phyloP scores from a whole-genome alignment of 2,329 filamentous ascomycete species.

The Fusarium aywerte region DNA sequence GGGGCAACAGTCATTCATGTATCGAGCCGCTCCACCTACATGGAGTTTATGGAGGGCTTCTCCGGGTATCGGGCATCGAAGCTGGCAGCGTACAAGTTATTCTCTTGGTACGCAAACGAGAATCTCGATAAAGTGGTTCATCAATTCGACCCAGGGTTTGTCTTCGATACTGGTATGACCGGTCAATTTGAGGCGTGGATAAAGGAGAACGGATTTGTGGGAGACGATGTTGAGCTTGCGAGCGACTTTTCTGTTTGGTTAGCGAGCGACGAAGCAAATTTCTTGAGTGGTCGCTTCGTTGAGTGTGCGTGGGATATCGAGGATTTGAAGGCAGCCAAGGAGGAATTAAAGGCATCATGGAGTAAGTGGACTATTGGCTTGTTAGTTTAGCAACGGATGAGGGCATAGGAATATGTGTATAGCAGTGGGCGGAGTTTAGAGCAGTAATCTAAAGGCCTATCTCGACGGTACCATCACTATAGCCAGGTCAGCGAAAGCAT shows the following conservation, averaged over 20 bases:
- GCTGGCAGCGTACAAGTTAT: conserved; percentile 54
- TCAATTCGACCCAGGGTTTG: conserved; percentile 57
- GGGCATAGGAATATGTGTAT: too few species aligned
- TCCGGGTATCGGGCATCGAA: conserved; percentile 57
- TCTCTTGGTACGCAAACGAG: conserved; percentile 55
- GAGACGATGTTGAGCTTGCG: conserved; percentile 49
- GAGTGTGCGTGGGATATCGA: conserved; percentile 64
- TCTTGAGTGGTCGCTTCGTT: conserved; percentile 58
- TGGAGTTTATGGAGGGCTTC: conserved; percentile 46
- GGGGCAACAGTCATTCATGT: conserved; percentile 45
- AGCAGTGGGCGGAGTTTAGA: too few species aligned
- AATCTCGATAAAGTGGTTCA: conserved; percentile 54
- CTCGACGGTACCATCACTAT: too few species aligned
- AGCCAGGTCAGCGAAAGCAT: too few species aligned
- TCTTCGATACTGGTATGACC: conserved; percentile 48
- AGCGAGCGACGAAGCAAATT: conserved; percentile 56
- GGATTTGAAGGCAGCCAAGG: conserved; percentile 56
- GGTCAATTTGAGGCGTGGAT: conserved; percentile 19
- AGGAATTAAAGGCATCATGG: conserved; percentile 47
- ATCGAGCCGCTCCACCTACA: conserved; percentile 35
- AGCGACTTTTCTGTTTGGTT: conserved; percentile 59
- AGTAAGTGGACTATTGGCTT: conserved; percentile 38
- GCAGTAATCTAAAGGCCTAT: too few species aligned
- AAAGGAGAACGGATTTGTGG: conserved; percentile 18
- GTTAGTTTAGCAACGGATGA: neutral